These are phyloP conservation scores for Candida xiaguanensis DNA, from an alignment of 805 yeast species.

Conservation along the genomic window DNA sequence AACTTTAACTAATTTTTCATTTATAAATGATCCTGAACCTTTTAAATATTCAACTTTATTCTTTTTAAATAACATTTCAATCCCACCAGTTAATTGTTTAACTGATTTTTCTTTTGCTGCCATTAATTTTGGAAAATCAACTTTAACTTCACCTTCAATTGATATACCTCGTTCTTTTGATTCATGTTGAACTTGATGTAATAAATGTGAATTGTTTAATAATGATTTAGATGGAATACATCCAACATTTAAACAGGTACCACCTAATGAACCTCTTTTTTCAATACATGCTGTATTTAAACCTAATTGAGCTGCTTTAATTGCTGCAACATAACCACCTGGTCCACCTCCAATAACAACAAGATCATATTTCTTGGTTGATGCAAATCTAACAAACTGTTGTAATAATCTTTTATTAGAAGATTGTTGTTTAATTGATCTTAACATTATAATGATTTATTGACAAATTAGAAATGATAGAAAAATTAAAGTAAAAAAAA, in stretches of 20 bases:
- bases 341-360: slow-evolving; percentile 99
- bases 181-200: slow-evolving; percentile 85
- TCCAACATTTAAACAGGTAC: slow-evolving; percentile 98
- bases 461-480: background rate
- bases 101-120: slow-evolving; percentile 92
- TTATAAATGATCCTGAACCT: slow-evolving; percentile 86
- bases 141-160: slow-evolving; percentile 63
- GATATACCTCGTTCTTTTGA: slow-evolving; percentile 87
- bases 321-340: slow-evolving; percentile 99
- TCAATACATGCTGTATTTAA: slow-evolving; percentile 94
- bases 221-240: slow-evolving; percentile 98
- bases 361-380: slow-evolving; percentile 66
- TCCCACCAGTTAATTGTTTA: slow-evolving; percentile 84
- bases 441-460: slow-evolving; percentile 15
- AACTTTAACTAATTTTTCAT: slow-evolving; percentile 74
- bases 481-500: background rate
- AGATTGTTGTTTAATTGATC: slow-evolving; percentile 11
- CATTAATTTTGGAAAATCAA: slow-evolving; percentile 78
- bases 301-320: slow-evolving; percentile 96
- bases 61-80: slow-evolving; percentile 92
- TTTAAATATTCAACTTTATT: slow-evolving; percentile 92
- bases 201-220: slow-evolving; percentile 89
- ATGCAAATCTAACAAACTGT: slow-evolving; percentile 39
- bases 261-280: slow-evolving; percentile 94
- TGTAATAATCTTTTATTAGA: slow-evolving; percentile 19